phyloP scores from a whole-genome alignment of 768 basidiomycete genomes.

The Hebeloma cylindrosporum region DNA sequence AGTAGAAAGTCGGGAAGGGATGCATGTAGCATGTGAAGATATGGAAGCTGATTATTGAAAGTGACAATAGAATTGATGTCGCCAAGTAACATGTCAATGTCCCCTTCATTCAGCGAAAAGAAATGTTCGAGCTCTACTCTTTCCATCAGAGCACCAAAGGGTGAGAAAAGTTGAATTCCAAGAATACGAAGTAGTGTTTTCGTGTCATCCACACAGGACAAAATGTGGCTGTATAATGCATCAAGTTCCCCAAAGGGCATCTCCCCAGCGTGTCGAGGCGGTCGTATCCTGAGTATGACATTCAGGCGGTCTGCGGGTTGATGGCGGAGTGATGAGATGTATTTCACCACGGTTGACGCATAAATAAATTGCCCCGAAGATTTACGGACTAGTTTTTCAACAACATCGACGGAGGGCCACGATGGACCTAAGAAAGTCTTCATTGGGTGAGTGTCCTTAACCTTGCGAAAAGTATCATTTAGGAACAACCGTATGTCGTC shows the following conservation, averaged over 20 bases:
- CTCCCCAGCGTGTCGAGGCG: not conserved
- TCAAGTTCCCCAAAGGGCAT: constrained; percentile 6
- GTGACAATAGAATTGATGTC: not conserved
- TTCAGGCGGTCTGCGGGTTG: constrained; percentile 1
- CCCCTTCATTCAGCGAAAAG: not conserved
- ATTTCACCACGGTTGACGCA: constrained; percentile 9
- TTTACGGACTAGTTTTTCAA: constrained; percentile 2
- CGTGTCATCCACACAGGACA: not conserved
- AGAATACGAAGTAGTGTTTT: not conserved
- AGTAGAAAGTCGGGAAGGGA: constrained; percentile 15
- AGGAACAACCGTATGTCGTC: constrained; percentile 10
- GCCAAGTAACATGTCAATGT: not conserved
- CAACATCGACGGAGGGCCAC: not conserved
- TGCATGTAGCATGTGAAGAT: constrained; percentile 3
- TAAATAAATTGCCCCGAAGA: constrained; percentile 18
- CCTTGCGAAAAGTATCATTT: not conserved
- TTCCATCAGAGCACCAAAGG: not conserved
- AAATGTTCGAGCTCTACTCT: not conserved
- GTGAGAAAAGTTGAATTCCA: not conserved
- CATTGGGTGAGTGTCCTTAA: constrained; percentile 7
- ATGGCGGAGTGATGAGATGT: not conserved
- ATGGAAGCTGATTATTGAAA: not conserved
- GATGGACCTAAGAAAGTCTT: not conserved
- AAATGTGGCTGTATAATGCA: constrained; percentile 3
- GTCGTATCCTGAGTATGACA: not conserved